Evolutionary conservation across 306 rosid genomes (phyloP), one percentile per base, ranked within the genome.

Genomic region (Gastrolobium villosum): DNA sequence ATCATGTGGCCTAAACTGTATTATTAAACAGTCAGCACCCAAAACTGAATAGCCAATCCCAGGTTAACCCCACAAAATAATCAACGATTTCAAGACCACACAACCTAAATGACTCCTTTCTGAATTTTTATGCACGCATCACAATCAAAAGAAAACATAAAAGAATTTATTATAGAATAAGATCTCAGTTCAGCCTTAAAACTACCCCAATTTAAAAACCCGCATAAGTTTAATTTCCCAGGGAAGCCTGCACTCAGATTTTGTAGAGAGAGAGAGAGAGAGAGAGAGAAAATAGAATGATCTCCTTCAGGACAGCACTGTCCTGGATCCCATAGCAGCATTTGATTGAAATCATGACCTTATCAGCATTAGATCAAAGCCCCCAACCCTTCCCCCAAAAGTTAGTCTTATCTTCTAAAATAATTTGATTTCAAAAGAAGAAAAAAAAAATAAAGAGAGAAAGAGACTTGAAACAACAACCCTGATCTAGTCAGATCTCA

Each of bases 61-160:
- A 10, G 13, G 35, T 11, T 45, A 44, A 64, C 41, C 46, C 45
- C 55, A 14, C 41, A 3, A 72, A 77, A 56, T 2, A 62, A 53
- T 31, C 37, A 6, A 39, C 13, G 13, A 57, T 57, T 66, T 11
- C 67, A 83, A 28, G n/a, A 77, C 39, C 44, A 53, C 20, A 62
- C 72, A 4, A 71, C 36, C 3, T 30, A 69, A 14, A 39, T 2
- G 26, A 79, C 15, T 30, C 57, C n/a, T 13, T 37, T 5, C 50
- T 9, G 30, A 52, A 39, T 44, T 59, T 40, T 8, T 15, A 55
- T 28, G 11, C n/a, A 30, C 46, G 9, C 20, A 11, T 32, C 4
- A 69, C 41, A 43, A 50, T 36, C 5, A 49, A 48, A 6, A 11
- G 6, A 57, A 26, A 69, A 41, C 32, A 9, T 5, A 30, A 20